These are phyloP conservation scores for Oidiodendron maius DNA, from an alignment of 495 filamentous ascomycete species.

Conservation along the genomic window DNA sequence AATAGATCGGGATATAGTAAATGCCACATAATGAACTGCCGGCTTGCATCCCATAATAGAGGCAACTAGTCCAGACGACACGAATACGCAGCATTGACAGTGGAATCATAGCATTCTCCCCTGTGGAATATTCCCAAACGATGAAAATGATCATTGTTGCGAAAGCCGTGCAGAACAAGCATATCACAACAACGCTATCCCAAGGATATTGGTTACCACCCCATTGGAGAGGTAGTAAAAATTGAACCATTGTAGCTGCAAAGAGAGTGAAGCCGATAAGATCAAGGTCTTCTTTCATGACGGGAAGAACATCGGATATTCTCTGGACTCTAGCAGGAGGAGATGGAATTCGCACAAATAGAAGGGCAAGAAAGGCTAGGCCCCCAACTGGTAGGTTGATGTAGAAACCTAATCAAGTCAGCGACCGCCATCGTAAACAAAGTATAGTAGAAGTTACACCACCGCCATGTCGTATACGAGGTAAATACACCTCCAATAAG, in stretches of 20 bases:
- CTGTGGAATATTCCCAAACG: conserved; percentile 34
- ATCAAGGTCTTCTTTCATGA: conserved; percentile 37
- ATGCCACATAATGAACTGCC: conserved; percentile 8
- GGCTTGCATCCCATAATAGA: conserved; percentile 13
- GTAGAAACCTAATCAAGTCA: conserved; percentile 40
- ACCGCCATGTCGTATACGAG: conserved; percentile 41
- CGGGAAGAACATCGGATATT: not conserved
- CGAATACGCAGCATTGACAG: conserved; percentile 14
- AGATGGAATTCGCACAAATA: conserved; percentile 27
- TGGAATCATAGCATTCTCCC: conserved; percentile 46
- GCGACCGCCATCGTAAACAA: not conserved
- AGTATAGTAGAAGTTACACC: conserved; percentile 40
- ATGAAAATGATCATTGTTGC: conserved; percentile 33
- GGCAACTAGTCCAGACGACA: conserved; percentile 29
- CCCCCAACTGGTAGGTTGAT: conserved; percentile 61
- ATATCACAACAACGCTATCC: conserved; percentile 28
- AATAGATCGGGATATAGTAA: conserved; percentile 76
- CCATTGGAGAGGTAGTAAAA: conserved; percentile 39
- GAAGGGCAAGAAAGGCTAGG: conserved; percentile 37
- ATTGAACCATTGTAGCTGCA: conserved; percentile 26
- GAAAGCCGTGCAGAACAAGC: conserved; percentile 41
- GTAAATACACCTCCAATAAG: conserved; percentile 60
- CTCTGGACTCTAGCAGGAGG: not conserved
- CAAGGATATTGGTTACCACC: conserved; percentile 36
- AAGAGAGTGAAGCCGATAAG: conserved; percentile 37